Evolutionary conservation across 768 basidiomycete species (phyloP), one percentile per base, ranked within the genome.

Genomic region (Aureoboletus auriporus): DNA sequence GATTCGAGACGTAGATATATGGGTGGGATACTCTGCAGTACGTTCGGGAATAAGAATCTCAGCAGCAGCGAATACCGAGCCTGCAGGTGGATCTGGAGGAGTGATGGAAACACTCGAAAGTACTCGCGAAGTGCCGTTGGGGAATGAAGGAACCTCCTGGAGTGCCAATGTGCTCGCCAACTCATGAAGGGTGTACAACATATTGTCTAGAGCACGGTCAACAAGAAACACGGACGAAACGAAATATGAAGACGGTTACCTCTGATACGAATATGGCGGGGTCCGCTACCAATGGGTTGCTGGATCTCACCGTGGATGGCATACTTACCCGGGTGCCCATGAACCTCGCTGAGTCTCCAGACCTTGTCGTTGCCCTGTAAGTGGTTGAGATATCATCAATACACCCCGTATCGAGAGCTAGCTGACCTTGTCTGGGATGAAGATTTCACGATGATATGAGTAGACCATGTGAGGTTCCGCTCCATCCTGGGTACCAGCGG

Each of bases 381-480:
- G 11, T 16, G 20, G 42, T 30, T 46, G 33, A 48, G 41, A 23
- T 8, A 5, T 29, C 14, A 46, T 17, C 5, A 8, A 27, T 16
- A 14, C 13, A 13, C 27, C 14, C 12, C 35, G 12, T 38, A 3
- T 8, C 28, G 11, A 35, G 31, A 9, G 11, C 10, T 39, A 29
- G 62, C 76, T 45, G 46, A 84, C 84, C 61, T 85, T 69, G 65
- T 86, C 86, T 0, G 84, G 77, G 8, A 87, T 70, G 53, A 86
- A 73, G 8, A 88, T 58, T 54, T 87, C 84, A 8, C 58, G 59
- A 6, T 70, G 69, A 56, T 79, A 69, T 64, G 83, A 73, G 28
- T 82, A 63, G 0, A 76, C 72, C 82, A 83, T 82, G 60, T 87
- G 86, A 10, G 86, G 84, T 61, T 84, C 77, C 1, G 84, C 82